These are phyloP conservation scores for Penicillium sp. DNA, from an alignment of 2,329 filamentous ascomycete species.

Conservation along the genomic window DNA sequence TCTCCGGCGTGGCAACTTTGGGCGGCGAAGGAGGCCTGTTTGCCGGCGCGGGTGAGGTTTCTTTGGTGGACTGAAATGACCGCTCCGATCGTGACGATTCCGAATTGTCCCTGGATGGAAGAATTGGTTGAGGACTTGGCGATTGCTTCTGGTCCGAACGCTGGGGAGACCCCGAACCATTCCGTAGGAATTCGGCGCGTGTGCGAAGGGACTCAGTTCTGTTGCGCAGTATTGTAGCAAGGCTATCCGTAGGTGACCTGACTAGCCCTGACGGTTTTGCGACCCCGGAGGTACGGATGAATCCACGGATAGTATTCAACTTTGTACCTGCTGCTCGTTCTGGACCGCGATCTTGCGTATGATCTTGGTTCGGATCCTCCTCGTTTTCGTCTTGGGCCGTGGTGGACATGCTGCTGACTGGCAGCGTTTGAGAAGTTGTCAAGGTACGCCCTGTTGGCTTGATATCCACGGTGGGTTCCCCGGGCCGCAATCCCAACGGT, in stretches of 20 bases:
- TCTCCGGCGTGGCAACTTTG: neutral
- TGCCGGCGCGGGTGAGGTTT: neutral
- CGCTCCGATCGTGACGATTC: constrained; percentile 21
- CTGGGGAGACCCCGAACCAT: constrained; percentile 12
- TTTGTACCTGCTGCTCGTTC: constrained; percentile 11
- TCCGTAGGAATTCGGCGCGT: constrained; percentile 23
- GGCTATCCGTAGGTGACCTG: constrained; percentile 28
- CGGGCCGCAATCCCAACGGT: constrained; percentile 27
- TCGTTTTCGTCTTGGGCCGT: constrained; percentile 14
- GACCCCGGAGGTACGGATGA: constrained; percentile 36
- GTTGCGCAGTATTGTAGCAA: constrained; percentile 20
- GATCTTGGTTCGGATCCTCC: neutral
- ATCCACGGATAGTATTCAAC: constrained; percentile 33
- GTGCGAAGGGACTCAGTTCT: constrained; percentile 24
- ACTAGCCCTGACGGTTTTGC: constrained; percentile 27
- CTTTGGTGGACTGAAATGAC: constrained; percentile 19
- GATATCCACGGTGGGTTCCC: constrained; percentile 21
- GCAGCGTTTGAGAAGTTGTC: constrained; percentile 18
- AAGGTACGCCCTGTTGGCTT: constrained; percentile 24
- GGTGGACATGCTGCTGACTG: constrained; percentile 11
- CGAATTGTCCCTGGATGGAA: constrained; percentile 21
- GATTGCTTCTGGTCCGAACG: constrained; percentile 16
- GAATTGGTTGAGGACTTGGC: constrained; percentile 8
- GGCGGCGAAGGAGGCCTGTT: constrained; percentile 3
- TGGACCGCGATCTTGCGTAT: constrained; percentile 1